Conservation (phyloP, 2,329 filamentous ascomycete genomes). For the Botrytis elliptica region DNA sequence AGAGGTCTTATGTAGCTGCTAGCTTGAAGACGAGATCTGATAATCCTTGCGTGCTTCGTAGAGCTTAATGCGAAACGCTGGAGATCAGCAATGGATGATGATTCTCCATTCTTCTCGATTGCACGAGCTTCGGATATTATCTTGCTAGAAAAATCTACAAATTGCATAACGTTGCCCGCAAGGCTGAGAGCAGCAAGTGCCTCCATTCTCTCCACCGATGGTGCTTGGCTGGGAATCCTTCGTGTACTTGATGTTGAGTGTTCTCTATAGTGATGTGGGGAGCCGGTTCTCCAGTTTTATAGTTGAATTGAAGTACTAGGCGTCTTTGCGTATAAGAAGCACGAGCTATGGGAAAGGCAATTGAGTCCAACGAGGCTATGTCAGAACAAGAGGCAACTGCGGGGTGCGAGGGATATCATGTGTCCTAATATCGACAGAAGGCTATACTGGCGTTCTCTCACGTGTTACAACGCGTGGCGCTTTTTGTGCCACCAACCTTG, state of each 20-base stretch:
- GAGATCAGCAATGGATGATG: not conserved
- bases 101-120: not conserved
- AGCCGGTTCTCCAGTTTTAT: not conserved
- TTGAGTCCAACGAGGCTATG: not conserved
- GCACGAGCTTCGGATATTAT: not conserved
- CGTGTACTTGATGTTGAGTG: not conserved
- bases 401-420: not conserved
- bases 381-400: not conserved
- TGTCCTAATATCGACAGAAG: not conserved
- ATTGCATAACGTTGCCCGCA: not conserved
- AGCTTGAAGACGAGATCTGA: not conserved
- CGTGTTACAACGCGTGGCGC: not conserved
- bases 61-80: not conserved
- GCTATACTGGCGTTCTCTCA: not conserved
- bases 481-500: not conserved
- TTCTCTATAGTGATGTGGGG: not conserved
- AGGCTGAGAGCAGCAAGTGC: not conserved
- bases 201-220: not conserved
- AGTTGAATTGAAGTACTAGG: not conserved
- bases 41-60: not conserved
- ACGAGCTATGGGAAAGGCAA: not conserved
- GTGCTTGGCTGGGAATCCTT: not conserved
- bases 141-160: not conserved
- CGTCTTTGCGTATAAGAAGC: not conserved
- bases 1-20: not conserved